Evolutionary conservation across 768 basidiomycete genomes (phyloP), one percentile per base, ranked within the genome.

Genomic region (Leucocoprinus birnbaumii): DNA sequence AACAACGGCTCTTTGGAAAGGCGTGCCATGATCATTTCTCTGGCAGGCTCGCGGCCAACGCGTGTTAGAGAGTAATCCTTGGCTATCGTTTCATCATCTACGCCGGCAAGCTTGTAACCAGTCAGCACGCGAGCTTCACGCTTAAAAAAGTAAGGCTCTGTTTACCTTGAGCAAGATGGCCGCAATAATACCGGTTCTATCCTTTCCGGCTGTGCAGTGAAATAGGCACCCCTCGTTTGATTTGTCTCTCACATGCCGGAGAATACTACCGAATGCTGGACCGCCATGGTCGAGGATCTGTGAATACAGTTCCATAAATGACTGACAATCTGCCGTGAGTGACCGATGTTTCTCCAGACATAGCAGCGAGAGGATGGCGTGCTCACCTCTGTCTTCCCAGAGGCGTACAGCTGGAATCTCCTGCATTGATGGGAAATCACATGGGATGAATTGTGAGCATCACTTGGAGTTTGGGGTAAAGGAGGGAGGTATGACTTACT

Each of bases 201-300:
- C 90, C 66, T 92, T 93, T 2, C 91, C 91, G 24, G 89, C 91
- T 51, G 91, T 91, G 60, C 91, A 93, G 61, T 92, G 89, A 60
- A 92, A 88, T 24, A 91, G 58, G 59, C 79, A 86, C 0, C 78
- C 81, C 18, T 82, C 79, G 38, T 77, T 73, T 63, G 89, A 86
- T 53, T 75, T 75, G 62, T 92, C 90, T 53, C 85, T 74, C 25
- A 92, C 76, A 66, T 91, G 87, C 55, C 85, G 80, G 10, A 93
- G 75, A 48, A 93, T 85, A 1, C 74, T 65, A n/a, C 84, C 83
- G 61, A 89, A 91, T 2, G 89, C 78, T 16, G 68, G 68, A 2
- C 84, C 86, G 11, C 81, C 91, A 57, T 87, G 78, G 56, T 91
- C 87, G 34, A 93, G 71, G 48, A 93, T 91, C 72, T 91, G 88